Base-by-base conservation (phyloP, 1,284 basidiomycete genomes). In the Lentinula novae-zelandiae region DNA sequence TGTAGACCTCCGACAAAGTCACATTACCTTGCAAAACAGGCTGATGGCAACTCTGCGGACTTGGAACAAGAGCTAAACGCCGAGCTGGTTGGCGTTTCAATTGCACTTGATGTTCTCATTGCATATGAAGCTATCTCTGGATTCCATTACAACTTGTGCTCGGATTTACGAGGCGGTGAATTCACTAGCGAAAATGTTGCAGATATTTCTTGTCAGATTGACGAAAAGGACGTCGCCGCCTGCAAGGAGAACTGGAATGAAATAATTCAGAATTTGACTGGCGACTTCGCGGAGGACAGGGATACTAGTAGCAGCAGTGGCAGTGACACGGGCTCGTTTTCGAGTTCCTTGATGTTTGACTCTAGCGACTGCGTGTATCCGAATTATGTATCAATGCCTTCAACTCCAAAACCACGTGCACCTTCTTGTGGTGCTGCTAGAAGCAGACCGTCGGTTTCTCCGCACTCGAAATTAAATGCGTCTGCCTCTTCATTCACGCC, bases 401-500 rank as follows among this genome's bases (percentile, higher is more conserved):
- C 71, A 8, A 77, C 76, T n/a, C 75, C 76, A 10, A 74, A 70
- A 52, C 67, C 70, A 5, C 72, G 2, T 22, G 5, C 17, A 44
- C 69, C 60, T 63, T 63, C 65, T 9, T 68, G 65, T 9, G 64
- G 44, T 7, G 8, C n/a, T 22, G 9, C 8, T n/a, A 46, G 44
- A 20, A 46, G 17, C 10, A 22, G 44, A 12, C 71, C 66, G 68
- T 56, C 67, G 74, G 5, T 46, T 66, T 73, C 57, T 56, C 70
- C 73, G 48, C 70, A 69, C 46, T 68, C 69, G 48, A 70, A 71
- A 60, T 72, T 78, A 42, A 79, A 78, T 56, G 76, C 76, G 10
- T 70, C 71, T 15, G 78, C 78, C 13, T 74, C 76, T 20, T 74
- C 74, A n/a, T 79, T 79, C 64, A 69, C 77, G 3, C 77, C 78